Evolutionary conservation across 2,329 filamentous ascomycete species (phyloP).

Genomic region (Rutstroemia sp.): DNA sequence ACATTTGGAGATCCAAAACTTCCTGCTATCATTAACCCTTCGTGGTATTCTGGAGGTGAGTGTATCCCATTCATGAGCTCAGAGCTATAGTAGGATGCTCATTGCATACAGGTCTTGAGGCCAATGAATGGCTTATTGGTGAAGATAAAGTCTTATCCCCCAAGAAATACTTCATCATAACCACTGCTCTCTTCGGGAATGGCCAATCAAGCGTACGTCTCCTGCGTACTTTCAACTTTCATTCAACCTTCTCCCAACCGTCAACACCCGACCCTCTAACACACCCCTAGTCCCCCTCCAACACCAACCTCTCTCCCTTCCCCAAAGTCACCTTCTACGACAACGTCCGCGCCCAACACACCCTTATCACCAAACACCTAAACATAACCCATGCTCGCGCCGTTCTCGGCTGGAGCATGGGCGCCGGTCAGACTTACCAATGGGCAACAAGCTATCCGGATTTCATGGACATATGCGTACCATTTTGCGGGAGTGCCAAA

Average conservation of each 20-base stretch:
- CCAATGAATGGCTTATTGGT: slow-evolving; percentile 66
- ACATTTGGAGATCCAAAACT: slow-evolving; percentile 57
- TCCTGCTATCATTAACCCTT: slow-evolving; percentile 68
- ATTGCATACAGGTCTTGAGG: slow-evolving; percentile 43
- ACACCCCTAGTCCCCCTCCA: slow-evolving; percentile 47
- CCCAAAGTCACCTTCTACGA: slow-evolving; percentile 59
- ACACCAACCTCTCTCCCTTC: slow-evolving; percentile 49
- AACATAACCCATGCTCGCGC: slow-evolving; percentile 51
- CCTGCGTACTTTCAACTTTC: not conserved
- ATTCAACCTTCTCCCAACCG: too few relatives aligned
- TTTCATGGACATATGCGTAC: slow-evolving; percentile 57
- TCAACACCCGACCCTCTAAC: not conserved
- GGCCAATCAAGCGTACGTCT: slow-evolving; percentile 46
- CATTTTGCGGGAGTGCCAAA: slow-evolving; percentile 59
- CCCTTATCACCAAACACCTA: slow-evolving; percentile 56
- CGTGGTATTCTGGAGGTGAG: slow-evolving; percentile 62
- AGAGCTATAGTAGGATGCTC: not conserved
- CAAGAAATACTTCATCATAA: slow-evolving; percentile 58
- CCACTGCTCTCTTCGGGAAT: slow-evolving; percentile 63
- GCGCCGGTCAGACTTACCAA: slow-evolving; percentile 57
- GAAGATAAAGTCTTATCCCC: slow-evolving; percentile 48
- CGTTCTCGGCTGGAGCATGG: slow-evolving; percentile 66
- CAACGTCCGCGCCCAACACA: slow-evolving; percentile 60
- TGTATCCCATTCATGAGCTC: slow-evolving; percentile 4
- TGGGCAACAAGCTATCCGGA: slow-evolving; percentile 45